Percentiles rank a stretch among this genome's conserved stretches.
Conservation (phyloP, 805 yeast genomes). For the Wickerhamomyces pijperi region DNA sequence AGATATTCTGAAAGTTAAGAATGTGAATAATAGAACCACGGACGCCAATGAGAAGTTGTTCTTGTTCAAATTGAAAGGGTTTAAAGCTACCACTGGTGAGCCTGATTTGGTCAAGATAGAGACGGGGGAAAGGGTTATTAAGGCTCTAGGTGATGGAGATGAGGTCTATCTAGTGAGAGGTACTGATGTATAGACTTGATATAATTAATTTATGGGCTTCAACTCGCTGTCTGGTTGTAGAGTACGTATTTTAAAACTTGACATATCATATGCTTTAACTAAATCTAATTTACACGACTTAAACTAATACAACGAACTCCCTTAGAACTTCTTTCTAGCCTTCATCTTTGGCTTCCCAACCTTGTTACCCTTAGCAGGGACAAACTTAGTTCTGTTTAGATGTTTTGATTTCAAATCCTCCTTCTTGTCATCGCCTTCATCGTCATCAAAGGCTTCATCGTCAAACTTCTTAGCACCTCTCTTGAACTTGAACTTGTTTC, state of each 20-base stretch:
- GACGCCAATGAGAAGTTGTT: conserved; percentile 12
- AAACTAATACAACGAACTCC: too few species aligned
- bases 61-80: conserved; percentile 3
- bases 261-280: too few species aligned
- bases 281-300: too few species aligned
- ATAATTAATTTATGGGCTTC: too few species aligned
- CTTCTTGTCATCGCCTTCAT: conserved; percentile 29
- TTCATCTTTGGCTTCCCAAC: conserved; percentile 23
- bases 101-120: conserved; percentile 8
- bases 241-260: too few species aligned
- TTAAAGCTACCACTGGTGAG: conserved; percentile 7
- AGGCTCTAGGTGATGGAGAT: conserved; percentile 8
- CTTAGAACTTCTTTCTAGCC: conserved; percentile 46
- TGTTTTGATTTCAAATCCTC: conserved; percentile 10
- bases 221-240: too few species aligned
- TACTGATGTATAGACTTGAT: too few species aligned
- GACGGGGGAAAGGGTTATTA: conserved; percentile 10
- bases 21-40: conserved; percentile 15
- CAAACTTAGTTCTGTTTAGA: conserved; percentile 4
- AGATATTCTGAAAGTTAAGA: conserved; percentile 9
- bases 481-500: conserved; percentile 81
- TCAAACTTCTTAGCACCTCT: conserved; percentile 43
- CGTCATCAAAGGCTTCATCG: conserved; percentile 35
- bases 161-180: conserved; percentile 17
- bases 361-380: conserved; percentile 8